These are phyloP conservation scores for Suhomyces wounanorum DNA, from an alignment of 1,139 yeast species.

Conservation along the genomic window DNA sequence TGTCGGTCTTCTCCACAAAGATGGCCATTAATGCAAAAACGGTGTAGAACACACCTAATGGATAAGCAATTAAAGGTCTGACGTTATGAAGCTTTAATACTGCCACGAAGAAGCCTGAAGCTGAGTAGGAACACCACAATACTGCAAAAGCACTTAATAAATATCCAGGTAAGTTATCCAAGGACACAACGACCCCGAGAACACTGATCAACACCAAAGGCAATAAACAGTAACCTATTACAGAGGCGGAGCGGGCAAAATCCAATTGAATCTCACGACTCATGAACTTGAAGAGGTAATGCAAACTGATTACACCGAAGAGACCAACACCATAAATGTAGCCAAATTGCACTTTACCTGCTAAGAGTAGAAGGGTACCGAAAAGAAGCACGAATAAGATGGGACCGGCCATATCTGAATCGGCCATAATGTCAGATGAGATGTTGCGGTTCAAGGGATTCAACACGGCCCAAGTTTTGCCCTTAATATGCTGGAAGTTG, in stretches of 20 bases:
- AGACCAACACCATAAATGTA: constrained; percentile 96
- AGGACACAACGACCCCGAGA: constrained; percentile 64
- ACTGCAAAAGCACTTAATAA: constrained; percentile 67
- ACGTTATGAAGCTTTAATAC: constrained; percentile 83
- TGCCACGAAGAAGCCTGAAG: constrained; percentile 90
- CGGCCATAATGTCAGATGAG: constrained; percentile 78
- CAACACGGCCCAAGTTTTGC: constrained; percentile 84
- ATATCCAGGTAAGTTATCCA: constrained; percentile 80
- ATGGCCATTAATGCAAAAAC: constrained; percentile 97
- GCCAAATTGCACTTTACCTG: constrained; percentile 96
- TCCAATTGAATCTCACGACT: constrained; percentile 61
- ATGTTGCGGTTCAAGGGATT: constrained; percentile 66
- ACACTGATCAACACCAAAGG: constrained; percentile 85
- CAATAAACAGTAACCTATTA: constrained; percentile 88
- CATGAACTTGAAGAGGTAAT: constrained; percentile 85
- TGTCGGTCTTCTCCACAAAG: constrained; percentile 59
- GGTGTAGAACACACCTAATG: constrained; percentile 86
- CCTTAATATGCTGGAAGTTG: constrained; percentile 82
- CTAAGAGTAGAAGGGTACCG: constrained; percentile 77
- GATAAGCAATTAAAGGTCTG: constrained; percentile 90
- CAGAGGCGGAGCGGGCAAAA: constrained; percentile 79
- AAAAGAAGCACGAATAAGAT: constrained; percentile 82
- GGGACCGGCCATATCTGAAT: constrained; percentile 95
- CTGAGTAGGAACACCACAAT: constrained; percentile 92
- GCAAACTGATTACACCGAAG: constrained; percentile 85